Evolutionary conservation across 164 flowering plant genomes (phyloP).

Genomic region (Dillenia suffruticosa): DNA sequence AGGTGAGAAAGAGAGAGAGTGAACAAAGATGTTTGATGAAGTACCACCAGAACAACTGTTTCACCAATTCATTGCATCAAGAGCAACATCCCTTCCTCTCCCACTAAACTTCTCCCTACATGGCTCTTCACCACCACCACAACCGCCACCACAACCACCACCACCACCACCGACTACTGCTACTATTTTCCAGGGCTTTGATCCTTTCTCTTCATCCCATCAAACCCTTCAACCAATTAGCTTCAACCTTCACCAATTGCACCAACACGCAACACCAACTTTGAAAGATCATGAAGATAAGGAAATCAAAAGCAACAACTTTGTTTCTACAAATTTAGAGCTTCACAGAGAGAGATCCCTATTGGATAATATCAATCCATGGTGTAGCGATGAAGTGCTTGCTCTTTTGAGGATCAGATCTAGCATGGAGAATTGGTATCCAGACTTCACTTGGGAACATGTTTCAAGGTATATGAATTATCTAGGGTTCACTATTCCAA

Average conservation of each 20-base stretch:
- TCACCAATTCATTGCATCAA: conserved; percentile 48
- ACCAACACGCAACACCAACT: conserved; percentile 7
- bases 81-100: conserved; percentile 20
- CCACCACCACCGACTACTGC: too few species aligned
- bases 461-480: conserved; percentile 54
- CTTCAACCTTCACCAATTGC: conserved; percentile 18
- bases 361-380: conserved; percentile 24
- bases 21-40: conserved; percentile 55
- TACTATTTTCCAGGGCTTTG: conserved; percentile 5
- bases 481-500: too few species aligned
- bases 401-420: conserved; percentile 65
- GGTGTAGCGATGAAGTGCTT: conserved; percentile 65
- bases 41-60: conserved; percentile 32
- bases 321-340: conserved; percentile 13
- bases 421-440: conserved; percentile 54
- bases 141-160: too few species aligned
- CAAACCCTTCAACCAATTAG: conserved; percentile 16
- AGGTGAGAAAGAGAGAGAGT: neutral
- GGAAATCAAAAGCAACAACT: conserved; percentile 6
- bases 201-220: conserved; percentile 15
- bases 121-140: conserved; percentile 8
- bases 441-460: conserved; percentile 74
- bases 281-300: conserved; percentile 13
- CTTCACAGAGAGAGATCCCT: conserved; percentile 18
- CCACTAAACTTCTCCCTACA: conserved; percentile 18